Conservation (phyloP, 768 basidiomycete species). For the Hericium alpestre region DNA sequence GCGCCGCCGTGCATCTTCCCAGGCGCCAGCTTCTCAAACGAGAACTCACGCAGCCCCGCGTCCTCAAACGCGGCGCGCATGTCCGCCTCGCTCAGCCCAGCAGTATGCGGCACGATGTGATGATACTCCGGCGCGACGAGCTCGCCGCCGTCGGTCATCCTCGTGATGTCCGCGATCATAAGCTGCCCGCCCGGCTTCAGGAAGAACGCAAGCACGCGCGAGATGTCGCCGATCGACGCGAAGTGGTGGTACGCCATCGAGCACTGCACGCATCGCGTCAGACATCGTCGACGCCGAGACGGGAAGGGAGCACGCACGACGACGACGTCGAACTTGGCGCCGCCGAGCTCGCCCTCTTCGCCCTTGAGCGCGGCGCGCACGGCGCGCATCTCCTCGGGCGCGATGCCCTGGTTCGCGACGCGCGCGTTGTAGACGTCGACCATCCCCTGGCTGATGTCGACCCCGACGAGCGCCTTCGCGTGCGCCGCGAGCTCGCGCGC, state of each 20-base stretch:
- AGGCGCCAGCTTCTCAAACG: constrained; percentile 25
- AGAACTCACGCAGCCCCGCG: constrained; percentile 39
- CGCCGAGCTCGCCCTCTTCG: constrained; percentile 37
- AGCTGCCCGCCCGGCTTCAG: constrained; percentile 54
- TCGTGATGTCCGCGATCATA: constrained; percentile 46
- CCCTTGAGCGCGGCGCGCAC: constrained; percentile 43
- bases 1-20: constrained; percentile 23
- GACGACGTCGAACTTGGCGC: constrained; percentile 55
- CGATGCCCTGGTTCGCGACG: constrained; percentile 49
- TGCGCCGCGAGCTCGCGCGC: constrained; percentile 27
- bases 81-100: constrained; percentile 40
- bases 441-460: constrained; percentile 64
- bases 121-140: constrained; percentile 22
- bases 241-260: constrained; percentile 55
- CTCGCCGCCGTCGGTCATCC: constrained; percentile 20
- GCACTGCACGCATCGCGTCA: constrained; percentile 32
- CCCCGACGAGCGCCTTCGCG: constrained; percentile 54
- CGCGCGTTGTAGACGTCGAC: constrained; percentile 56
- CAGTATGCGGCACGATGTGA: constrained; percentile 40
- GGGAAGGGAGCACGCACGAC: constrained; percentile 34
- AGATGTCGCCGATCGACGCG: constrained; percentile 35
- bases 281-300: neutral
- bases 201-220: constrained; percentile 42
- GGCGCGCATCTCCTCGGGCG: constrained; percentile 55
- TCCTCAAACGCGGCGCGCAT: constrained; percentile 41